These are phyloP conservation scores for Phytophthora sp. DNA, from an alignment of 352 stramenopile species.

Conservation along the genomic window DNA sequence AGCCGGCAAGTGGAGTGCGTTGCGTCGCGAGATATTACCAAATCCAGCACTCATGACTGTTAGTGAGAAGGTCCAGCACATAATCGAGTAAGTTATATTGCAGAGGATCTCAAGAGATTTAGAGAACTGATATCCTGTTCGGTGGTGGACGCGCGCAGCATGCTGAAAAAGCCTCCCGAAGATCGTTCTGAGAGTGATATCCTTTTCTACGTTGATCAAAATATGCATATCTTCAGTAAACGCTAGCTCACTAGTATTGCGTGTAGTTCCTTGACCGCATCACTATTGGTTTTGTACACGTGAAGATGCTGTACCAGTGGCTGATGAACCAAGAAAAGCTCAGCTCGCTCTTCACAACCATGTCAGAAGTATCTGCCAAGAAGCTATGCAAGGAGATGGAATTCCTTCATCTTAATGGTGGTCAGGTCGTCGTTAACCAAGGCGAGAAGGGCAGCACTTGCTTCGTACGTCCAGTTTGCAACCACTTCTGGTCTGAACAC, in stretches of 20 bases:
- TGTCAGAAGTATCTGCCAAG: conserved; percentile 85
- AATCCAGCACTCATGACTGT: conserved; percentile 66
- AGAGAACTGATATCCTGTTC: no score
- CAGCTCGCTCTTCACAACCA: conserved; percentile 85
- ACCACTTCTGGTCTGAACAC: no score
- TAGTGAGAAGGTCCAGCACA: conserved; percentile 66
- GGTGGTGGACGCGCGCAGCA: no score
- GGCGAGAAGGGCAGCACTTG: conserved; percentile 87
- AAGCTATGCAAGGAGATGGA: conserved; percentile 90
- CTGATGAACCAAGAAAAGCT: conserved; percentile 90
- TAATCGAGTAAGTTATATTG: conserved; percentile 68
- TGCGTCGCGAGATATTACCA: conserved; percentile 42
- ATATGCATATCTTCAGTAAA: neutral
- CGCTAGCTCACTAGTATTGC: neutral
- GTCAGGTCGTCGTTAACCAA: conserved; percentile 81
- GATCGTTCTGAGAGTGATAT: conserved; percentile 76
- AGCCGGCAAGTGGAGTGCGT: conserved; percentile 33
- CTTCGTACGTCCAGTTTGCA: conserved; percentile 53
- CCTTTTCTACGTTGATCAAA: conserved; percentile 6
- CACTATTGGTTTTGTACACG: conserved; percentile 35
- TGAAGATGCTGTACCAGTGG: conserved; percentile 81
- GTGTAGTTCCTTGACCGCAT: conserved; percentile 3
- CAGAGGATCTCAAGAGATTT: neutral
- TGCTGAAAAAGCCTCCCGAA: conserved; percentile 64
- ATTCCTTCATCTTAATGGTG: conserved; percentile 71